Conservation (phyloP, 116 monocot genomes). For the Phalaenopsis hybrid region DNA sequence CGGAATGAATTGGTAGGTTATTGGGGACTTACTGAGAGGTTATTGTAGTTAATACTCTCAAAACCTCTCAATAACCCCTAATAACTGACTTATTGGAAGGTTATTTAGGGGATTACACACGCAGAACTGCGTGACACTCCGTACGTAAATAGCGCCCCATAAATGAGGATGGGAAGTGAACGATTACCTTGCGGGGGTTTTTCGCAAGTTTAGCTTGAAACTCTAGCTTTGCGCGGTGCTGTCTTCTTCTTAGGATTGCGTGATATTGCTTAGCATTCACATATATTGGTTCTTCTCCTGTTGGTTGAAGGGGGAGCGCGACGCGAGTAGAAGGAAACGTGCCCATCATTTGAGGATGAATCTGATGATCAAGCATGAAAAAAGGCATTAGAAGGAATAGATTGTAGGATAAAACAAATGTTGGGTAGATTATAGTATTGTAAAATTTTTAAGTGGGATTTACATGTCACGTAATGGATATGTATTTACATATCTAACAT, state of each 20-base stretch:
- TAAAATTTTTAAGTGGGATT: background rate
- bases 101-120: no score
- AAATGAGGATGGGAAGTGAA: background rate
- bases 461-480: no score
- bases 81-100: no score
- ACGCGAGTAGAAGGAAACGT: constrained; percentile 30
- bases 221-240: constrained; percentile 66
- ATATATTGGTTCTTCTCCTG: constrained; percentile 63
- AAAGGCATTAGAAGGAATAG: background rate
- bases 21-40: no score
- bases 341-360: constrained; percentile 44
- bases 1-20: no score
- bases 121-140: no score
- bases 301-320: constrained; percentile 46
- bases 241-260: constrained; percentile 63
- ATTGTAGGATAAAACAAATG: background rate
- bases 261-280: constrained; percentile 80
- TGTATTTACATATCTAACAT: no score
- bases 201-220: constrained; percentile 62
- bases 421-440: background rate
- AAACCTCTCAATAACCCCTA: no score
- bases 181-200: constrained; percentile 47
- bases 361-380: constrained; percentile 14
- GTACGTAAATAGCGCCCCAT: no score
- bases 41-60: no score